A percentile compares a stretch with the other conserved stretches of the same genome.
Conservation (phyloP, 768 basidiomycete species). For the Fibroporia radiculosa region DNA sequence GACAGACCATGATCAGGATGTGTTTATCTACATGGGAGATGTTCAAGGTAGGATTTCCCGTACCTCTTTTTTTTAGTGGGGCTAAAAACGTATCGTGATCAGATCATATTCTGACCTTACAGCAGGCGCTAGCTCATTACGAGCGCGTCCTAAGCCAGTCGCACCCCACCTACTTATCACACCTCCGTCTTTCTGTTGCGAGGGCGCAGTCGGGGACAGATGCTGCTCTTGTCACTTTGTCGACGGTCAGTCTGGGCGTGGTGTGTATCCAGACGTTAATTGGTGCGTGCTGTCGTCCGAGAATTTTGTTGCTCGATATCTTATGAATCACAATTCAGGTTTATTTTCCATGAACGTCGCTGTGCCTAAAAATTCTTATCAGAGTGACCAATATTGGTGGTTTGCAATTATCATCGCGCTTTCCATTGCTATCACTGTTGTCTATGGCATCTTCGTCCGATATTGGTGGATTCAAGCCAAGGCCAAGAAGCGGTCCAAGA, state of each 20-base stretch:
- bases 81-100: background rate
- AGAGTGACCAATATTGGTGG: conserved; percentile 31
- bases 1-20: conserved; percentile 48
- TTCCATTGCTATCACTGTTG: conserved; percentile 34
- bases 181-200: conserved; percentile 57
- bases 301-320: background rate
- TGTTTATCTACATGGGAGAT: conserved; percentile 86
- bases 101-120: conserved; percentile 89
- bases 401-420: conserved; percentile 51
- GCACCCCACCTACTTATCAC: conserved; percentile 78
- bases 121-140: conserved; percentile 77
- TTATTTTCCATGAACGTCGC: conserved; percentile 59
- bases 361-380: conserved; percentile 48
- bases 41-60: conserved; percentile 60
- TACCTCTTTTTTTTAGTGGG: background rate
- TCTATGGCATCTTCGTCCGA: conserved; percentile 42
- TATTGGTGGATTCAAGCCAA: conserved; percentile 60
- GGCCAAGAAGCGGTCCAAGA: conserved; percentile 8
- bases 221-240: conserved; percentile 57
- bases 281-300: conserved; percentile 31
- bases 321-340: conserved; percentile 42
- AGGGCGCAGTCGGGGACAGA: conserved; percentile 56
- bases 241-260: conserved; percentile 58
- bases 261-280: conserved; percentile 54
- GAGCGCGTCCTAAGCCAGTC: conserved; percentile 85